Evolutionary conservation across 1,139 yeast genomes (phyloP).

Genomic region (Hansenula anomala): DNA sequence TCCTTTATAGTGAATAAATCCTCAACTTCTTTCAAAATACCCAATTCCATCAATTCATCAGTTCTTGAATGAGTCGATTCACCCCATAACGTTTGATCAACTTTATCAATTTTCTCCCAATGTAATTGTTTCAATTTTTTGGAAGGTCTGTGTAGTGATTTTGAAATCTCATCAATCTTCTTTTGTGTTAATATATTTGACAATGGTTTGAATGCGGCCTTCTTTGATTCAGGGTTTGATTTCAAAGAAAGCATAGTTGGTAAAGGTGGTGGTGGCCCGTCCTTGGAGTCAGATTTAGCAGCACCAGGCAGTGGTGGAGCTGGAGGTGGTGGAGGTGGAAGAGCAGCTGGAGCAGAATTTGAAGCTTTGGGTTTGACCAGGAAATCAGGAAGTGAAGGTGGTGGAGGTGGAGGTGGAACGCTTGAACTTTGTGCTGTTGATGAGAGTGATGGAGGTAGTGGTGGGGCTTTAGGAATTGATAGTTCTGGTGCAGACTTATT

Average conservation of each 20-base stretch:
- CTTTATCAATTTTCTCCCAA: constrained; percentile 78
- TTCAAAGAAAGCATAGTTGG: constrained; percentile 3
- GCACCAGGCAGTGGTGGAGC: constrained; percentile 23
- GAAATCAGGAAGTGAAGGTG: constrained; percentile 22
- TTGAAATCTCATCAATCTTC: constrained; percentile 11
- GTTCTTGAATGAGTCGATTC: constrained; percentile 36
- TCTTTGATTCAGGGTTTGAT: background rate
- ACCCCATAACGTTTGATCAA: constrained; percentile 82
- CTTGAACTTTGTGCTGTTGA: too few relatives aligned
- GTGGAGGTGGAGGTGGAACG: constrained; percentile 27
- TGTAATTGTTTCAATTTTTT: constrained; percentile 85
- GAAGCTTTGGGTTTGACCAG: constrained; percentile 13
- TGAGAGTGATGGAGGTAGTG: constrained; percentile 29
- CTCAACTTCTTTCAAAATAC: constrained; percentile 77
- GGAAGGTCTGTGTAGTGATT: constrained; percentile 41
- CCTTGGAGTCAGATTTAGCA: constrained; percentile 13
- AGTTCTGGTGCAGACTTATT: constrained; percentile 7
- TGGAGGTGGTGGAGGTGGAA: constrained; percentile 20
- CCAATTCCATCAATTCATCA: constrained; percentile 56
- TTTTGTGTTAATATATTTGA: constrained; percentile 1
- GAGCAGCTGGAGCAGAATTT: constrained; percentile 23
- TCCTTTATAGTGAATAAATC: constrained; percentile 55
- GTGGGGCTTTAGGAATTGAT: constrained; percentile 15
- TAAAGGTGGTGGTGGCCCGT: constrained; percentile 20
- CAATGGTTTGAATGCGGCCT: background rate